phyloP scores from a whole-genome alignment of 148 eudicot species.

The Spergularia marina region DNA sequence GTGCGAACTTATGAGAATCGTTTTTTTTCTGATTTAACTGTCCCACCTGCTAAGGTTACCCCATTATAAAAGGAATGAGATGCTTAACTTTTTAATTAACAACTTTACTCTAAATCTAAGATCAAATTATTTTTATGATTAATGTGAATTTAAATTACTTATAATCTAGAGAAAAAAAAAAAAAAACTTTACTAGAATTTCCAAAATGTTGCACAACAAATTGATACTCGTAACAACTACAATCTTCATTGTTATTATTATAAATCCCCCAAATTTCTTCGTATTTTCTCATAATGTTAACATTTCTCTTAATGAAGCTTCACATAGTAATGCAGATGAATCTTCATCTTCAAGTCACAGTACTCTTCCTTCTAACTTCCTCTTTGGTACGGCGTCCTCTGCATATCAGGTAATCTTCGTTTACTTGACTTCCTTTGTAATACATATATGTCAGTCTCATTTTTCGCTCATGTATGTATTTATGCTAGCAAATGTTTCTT shows the following conservation, averaged over 20 bases:
- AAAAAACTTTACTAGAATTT: background rate
- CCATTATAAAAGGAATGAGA: conserved; percentile 11
- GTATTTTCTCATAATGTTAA: conserved; percentile 5
- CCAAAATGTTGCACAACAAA: conserved; percentile 3
- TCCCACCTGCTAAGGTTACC: background rate
- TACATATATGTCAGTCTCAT: no score
- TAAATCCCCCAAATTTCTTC: background rate
- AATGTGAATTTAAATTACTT: background rate
- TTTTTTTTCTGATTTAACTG: background rate
- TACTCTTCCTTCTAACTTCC: conserved; percentile 46
- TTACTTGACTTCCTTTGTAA: no score
- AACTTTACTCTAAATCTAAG: background rate
- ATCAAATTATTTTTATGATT: background rate
- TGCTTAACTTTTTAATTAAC: background rate
- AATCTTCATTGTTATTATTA: background rate
- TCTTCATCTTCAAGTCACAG: conserved; percentile 13
- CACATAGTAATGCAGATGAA: background rate
- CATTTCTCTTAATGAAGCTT: background rate
- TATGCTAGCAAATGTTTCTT: no score
- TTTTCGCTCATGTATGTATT: no score
- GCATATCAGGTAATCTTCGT: conserved; percentile 53
- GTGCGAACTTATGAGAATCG: background rate
- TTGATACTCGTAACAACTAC: background rate
- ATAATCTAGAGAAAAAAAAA: background rate
- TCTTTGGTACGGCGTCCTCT: conserved; percentile 72